A percentile compares a stretch with the other conserved stretches of the same genome.
phyloP scores from a whole-genome alignment of 352 stramenopile genomes.

The Phytophthora capsici region DNA sequence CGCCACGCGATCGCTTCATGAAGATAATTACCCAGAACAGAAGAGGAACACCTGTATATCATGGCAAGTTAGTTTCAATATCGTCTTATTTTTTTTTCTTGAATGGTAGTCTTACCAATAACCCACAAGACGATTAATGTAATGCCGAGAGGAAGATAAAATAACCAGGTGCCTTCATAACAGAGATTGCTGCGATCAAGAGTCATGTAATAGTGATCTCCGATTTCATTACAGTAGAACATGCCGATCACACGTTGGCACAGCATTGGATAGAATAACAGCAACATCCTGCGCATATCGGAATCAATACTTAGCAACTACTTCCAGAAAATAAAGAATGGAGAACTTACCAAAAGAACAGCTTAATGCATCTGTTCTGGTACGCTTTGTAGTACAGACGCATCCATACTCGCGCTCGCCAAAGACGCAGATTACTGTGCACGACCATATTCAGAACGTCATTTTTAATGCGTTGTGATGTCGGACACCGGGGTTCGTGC shows the following conservation, averaged over 20 bases:
- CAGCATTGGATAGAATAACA: slow-evolving; percentile 79
- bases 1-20: slow-evolving; percentile 51
- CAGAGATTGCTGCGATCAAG: slow-evolving; percentile 67
- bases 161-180: slow-evolving; percentile 63
- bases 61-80: background rate
- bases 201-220: slow-evolving; percentile 62
- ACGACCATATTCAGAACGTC: slow-evolving; percentile 70
- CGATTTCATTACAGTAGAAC: slow-evolving; percentile 84
- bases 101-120: slow-evolving; percentile 41
- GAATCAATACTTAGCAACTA: background rate
- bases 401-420: slow-evolving; percentile 69
- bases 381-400: slow-evolving; percentile 78
- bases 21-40: slow-evolving; percentile 76
- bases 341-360: slow-evolving; percentile 65
- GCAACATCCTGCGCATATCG: slow-evolving; percentile 47
- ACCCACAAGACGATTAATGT: slow-evolving; percentile 65
- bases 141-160: slow-evolving; percentile 60
- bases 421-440: slow-evolving; percentile 73
- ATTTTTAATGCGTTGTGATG: slow-evolving; percentile 52
- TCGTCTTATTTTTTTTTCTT: background rate
- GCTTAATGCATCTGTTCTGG: slow-evolving; percentile 80
- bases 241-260: slow-evolving; percentile 68
- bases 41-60: slow-evolving; percentile 60
- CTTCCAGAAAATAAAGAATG: background rate
- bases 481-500: slow-evolving; percentile 58